Evolutionary conservation across 352 stramenopile genomes (phyloP).

Genomic region (Globisporangium rhizosaccharum): DNA sequence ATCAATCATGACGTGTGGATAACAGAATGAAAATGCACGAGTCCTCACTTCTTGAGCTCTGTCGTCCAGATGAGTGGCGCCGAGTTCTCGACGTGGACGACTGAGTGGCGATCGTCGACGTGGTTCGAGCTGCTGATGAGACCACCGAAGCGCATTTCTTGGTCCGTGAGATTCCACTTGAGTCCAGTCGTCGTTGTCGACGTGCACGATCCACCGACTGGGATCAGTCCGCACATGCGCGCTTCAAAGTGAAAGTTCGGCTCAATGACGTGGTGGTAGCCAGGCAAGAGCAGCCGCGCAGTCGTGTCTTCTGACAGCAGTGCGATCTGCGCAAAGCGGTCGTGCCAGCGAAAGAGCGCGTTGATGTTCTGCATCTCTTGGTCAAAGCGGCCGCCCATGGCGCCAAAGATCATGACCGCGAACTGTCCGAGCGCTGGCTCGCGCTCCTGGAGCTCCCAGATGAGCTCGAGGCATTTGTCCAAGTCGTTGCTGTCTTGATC

Average conservation of each 20-base stretch:
- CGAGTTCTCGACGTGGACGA: conserved; percentile 66
- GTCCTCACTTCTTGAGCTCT: conserved; percentile 51
- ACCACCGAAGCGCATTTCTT: conserved; percentile 68
- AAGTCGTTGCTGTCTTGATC: conserved; percentile 95
- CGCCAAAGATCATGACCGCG: conserved; percentile 89
- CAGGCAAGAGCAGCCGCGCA: conserved; percentile 71
- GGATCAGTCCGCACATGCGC: conserved; percentile 93
- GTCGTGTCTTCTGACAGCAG: conserved; percentile 90
- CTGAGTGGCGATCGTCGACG: conserved; percentile 32
- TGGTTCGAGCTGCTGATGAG: conserved; percentile 86
- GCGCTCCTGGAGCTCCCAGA: conserved; percentile 35
- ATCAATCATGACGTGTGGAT: neutral
- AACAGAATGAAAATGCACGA: neutral
- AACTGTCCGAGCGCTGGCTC: conserved; percentile 25
- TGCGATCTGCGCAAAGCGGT: conserved; percentile 75
- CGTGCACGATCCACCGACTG: conserved; percentile 76
- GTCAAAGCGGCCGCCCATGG: conserved; percentile 95
- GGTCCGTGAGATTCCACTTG: conserved; percentile 81
- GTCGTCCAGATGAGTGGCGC: conserved; percentile 88
- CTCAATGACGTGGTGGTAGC: conserved; percentile 54
- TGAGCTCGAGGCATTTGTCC: conserved; percentile 86
- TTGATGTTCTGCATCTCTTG: conserved; percentile 96
- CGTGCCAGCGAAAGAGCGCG: conserved; percentile 86
- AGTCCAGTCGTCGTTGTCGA: conserved; percentile 85
- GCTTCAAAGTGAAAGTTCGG: conserved; percentile 89